Conservation (phyloP, 176 grass and related monocot genomes). For the Rhynchospora pubera region DNA sequence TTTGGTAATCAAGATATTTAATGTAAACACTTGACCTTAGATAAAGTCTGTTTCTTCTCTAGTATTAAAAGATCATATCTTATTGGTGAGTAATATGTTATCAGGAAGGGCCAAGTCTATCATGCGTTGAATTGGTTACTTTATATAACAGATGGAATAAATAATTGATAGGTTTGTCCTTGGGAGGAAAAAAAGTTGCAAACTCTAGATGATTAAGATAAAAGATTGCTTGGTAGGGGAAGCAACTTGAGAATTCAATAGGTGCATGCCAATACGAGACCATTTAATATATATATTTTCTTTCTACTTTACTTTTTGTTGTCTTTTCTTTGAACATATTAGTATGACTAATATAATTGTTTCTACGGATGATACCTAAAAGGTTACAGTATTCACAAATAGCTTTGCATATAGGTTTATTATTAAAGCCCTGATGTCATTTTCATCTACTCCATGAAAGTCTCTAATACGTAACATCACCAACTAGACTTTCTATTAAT, state of each 20-base stretch:
- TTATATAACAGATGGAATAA: constrained; percentile 1
- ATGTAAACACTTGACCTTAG: constrained; percentile 16
- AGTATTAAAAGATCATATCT: not conserved
- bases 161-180: constrained; percentile 15
- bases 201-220: not conserved
- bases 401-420: not conserved
- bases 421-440: constrained; percentile 10
- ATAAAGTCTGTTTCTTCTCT: not conserved
- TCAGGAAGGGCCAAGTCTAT: constrained; percentile 19
- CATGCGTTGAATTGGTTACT: constrained; percentile 24
- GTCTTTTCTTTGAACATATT: not conserved
- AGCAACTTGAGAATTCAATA: constrained; percentile 9
- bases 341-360: constrained; percentile 1
- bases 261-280: not conserved
- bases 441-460: constrained; percentile 15
- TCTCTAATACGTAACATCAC: constrained; percentile 20
- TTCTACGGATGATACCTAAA: not conserved
- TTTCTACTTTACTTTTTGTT: not conserved
- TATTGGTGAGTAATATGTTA: constrained; percentile 9
- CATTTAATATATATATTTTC: not conserved
- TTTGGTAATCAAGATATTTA: constrained; percentile 15
- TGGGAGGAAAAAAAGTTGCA: not conserved
- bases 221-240: constrained; percentile 1
- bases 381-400: not conserved
- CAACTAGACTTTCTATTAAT: constrained; percentile 12